Evolutionary conservation across 208 protist species (phyloP).

Genomic region (Angomonas ambiguus): DNA sequence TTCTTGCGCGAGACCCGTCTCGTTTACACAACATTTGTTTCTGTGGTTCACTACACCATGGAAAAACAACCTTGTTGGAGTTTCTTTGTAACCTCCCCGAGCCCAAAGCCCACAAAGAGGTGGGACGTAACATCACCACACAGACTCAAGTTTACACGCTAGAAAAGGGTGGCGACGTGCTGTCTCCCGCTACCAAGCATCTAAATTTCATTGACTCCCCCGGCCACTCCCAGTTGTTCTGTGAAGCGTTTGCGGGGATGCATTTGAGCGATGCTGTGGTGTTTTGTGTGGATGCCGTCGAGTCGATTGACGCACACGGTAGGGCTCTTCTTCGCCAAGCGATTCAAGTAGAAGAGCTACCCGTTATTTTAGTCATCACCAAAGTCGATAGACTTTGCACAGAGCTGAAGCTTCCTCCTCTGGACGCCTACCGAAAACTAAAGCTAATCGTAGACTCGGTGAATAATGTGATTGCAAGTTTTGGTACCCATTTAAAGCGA

Average conservation of each 20-base stretch:
- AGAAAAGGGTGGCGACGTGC: conserved; percentile 32
- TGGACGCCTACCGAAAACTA: conserved; percentile 98
- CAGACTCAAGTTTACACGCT: conserved; percentile 66
- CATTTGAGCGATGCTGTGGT: conserved; percentile 95
- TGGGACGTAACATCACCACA: conserved; percentile 53
- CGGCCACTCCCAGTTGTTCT: conserved; percentile 96
- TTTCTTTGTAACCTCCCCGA: conserved; percentile 24
- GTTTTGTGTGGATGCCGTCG: conserved; percentile 97
- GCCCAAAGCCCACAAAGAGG: conserved; percentile 52
- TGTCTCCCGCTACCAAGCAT: conserved; percentile 62
- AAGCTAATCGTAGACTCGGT: conserved; percentile 94
- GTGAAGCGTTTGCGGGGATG: conserved; percentile 92
- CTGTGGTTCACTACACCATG: conserved; percentile 94
- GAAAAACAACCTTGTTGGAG: conserved; percentile 97
- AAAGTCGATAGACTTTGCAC: conserved; percentile 98
- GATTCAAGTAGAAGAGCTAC: conserved; percentile 69
- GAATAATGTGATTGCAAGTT: conserved; percentile 89
- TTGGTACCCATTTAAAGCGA: conserved; percentile 12
- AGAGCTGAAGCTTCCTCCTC: conserved; percentile 98
- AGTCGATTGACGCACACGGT: conserved; percentile 90
- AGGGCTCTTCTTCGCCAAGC: conserved; percentile 83
- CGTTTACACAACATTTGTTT: conserved; percentile 94
- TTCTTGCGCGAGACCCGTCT: conserved; percentile 37
- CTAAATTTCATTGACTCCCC: conserved; percentile 99
- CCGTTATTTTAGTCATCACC: conserved; percentile 93